These are phyloP conservation scores for Claviceps paspali DNA, from an alignment of 2,329 filamentous ascomycete species.

Conservation along the genomic window DNA sequence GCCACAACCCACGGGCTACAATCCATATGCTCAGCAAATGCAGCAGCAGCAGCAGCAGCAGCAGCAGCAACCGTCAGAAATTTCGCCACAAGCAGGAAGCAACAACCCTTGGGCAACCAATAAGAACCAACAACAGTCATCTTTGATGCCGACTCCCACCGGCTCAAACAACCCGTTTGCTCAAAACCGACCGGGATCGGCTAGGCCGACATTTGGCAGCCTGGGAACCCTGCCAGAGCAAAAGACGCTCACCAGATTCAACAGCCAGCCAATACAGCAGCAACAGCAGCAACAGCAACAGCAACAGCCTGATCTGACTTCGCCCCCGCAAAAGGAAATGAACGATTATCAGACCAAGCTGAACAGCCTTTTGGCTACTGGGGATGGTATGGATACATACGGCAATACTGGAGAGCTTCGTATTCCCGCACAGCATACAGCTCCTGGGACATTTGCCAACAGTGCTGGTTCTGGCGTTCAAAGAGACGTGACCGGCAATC, in stretches of 20 bases:
- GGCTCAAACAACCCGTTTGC: slow-evolving; percentile 98
- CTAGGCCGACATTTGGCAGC: slow-evolving; percentile 45
- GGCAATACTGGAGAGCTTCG: slow-evolving; percentile 93
- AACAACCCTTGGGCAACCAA: slow-evolving; percentile 86
- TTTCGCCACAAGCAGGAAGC: slow-evolving; percentile 57
- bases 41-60: slow-evolving; percentile 23
- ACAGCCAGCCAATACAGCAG: slow-evolving; percentile 34
- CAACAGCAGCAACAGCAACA: slow-evolving; percentile 25
- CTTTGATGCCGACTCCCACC: slow-evolving; percentile 69
- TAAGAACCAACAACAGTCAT: slow-evolving; percentile 37
- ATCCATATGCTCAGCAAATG: slow-evolving; percentile 34
- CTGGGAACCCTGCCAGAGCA: slow-evolving; percentile 71
- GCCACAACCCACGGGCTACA: slow-evolving; percentile 37
- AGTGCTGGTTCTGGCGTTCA: slow-evolving; percentile 72
- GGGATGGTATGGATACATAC: slow-evolving; percentile 93
- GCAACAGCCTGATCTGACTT: slow-evolving; percentile 14
- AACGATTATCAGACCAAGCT: slow-evolving; percentile 58
- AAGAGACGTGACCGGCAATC: slow-evolving; percentile 67
- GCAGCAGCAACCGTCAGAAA: slow-evolving; percentile 29
- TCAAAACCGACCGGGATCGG: slow-evolving; percentile 46
- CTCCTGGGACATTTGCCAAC: slow-evolving; percentile 92
- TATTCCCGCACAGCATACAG: slow-evolving; percentile 91
- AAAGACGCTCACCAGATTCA: slow-evolving; percentile 51
- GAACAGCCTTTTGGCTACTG: slow-evolving; percentile 70
- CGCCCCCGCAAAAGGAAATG: slow-evolving; percentile 35